phyloP scores from a whole-genome alignment of 1,284 basidiomycete species.

The Cystobasidium sp. region DNA sequence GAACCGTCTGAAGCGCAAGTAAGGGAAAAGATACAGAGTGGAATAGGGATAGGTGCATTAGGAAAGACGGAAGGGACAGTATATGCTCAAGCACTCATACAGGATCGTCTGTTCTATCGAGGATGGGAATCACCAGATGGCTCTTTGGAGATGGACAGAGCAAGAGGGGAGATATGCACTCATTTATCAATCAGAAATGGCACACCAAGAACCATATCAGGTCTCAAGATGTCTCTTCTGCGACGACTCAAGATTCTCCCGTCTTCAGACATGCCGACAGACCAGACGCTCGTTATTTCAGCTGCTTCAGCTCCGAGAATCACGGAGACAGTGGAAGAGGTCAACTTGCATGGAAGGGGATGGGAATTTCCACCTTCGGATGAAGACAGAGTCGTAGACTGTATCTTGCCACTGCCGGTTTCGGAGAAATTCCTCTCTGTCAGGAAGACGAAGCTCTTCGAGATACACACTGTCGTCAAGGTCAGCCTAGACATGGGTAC shows the following conservation, averaged over 20 bases:
- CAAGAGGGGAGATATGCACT: constrained; percentile 30
- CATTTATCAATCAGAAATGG: constrained; percentile 37
- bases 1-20: constrained; percentile 24
- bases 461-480: constrained; percentile 49
- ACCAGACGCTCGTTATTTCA: constrained; percentile 26
- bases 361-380: constrained; percentile 50
- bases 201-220: constrained; percentile 44
- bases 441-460: constrained; percentile 51
- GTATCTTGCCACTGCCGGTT: constrained; percentile 43
- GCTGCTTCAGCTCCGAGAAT: constrained; percentile 39
- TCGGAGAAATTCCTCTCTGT: constrained; percentile 48
- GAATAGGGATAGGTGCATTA: constrained; percentile 16
- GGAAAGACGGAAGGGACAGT: constrained; percentile 28
- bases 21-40: constrained; percentile 18
- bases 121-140: constrained; percentile 21
- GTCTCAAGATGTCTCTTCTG: constrained; percentile 50
- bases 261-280: constrained; percentile 22
- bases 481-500: constrained; percentile 51
- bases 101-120: constrained; percentile 23
- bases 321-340: constrained; percentile 45
- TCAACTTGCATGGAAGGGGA: constrained; percentile 48
- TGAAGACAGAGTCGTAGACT: constrained; percentile 38
- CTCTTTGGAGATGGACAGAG: constrained; percentile 12
- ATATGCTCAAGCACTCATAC: constrained; percentile 31
- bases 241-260: constrained; percentile 49